These are phyloP conservation scores for Pyrus communis DNA, from an alignment of 306 rosid species.

Conservation along the genomic window DNA sequence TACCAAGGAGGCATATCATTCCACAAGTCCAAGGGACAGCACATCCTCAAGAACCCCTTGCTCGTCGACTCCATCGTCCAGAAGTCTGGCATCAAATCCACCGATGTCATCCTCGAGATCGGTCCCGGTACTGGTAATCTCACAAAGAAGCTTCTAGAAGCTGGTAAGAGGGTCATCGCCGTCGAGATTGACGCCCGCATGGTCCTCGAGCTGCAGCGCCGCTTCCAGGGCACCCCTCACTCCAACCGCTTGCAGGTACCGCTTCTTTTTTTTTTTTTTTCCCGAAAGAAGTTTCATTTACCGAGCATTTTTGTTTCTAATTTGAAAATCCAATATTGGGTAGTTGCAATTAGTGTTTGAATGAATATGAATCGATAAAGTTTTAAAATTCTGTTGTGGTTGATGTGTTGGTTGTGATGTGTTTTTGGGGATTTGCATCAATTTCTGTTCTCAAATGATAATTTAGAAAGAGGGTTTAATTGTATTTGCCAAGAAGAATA, in stretches of 20 bases:
- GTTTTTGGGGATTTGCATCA: not conserved
- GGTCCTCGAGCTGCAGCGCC: slow-evolving; percentile 78
- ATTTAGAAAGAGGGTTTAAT: no score
- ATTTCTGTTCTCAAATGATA: not conserved
- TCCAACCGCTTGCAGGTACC: slow-evolving; percentile 60
- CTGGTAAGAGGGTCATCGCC: slow-evolving; percentile 71
- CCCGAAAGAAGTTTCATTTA: not conserved
- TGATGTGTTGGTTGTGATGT: not conserved
- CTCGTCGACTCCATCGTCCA: slow-evolving; percentile 46
- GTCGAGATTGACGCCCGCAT: slow-evolving; percentile 85
- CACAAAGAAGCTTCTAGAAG: slow-evolving; percentile 55
- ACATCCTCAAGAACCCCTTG: slow-evolving; percentile 45
- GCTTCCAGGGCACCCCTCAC: slow-evolving; percentile 69
- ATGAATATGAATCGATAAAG: not conserved
- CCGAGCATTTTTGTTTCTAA: not conserved
- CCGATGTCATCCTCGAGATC: slow-evolving; percentile 45
- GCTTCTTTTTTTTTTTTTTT: not conserved
- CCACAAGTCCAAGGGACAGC: slow-evolving; percentile 59
- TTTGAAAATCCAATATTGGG: not conserved
- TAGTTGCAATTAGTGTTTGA: not conserved
- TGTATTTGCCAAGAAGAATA: not conserved
- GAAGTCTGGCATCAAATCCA: slow-evolving; percentile 48
- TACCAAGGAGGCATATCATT: slow-evolving; percentile 54
- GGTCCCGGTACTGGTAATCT: slow-evolving; percentile 63
- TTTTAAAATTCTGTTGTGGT: not conserved